A percentile compares a stretch with the other conserved stretches of the same genome.
Evolutionary conservation across 2,329 filamentous ascomycete species (phyloP).

Genomic region (Claviceps fusiformis): DNA sequence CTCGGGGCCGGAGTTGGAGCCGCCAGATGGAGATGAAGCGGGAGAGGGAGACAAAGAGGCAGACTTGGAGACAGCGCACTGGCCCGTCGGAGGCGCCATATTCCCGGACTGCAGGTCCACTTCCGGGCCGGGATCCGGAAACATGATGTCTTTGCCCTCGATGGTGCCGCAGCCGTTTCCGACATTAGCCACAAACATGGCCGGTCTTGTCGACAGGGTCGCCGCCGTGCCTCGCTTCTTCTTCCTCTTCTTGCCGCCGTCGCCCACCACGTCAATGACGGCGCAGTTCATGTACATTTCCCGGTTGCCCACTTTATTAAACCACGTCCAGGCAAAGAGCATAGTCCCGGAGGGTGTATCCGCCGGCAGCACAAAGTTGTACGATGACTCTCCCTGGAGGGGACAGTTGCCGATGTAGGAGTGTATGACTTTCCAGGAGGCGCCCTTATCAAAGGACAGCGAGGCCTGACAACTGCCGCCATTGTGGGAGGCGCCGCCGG

Average conservation of each 20-base stretch:
- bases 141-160: constrained; percentile 42
- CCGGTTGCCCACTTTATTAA: constrained; percentile 48
- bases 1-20: background rate
- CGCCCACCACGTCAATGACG: constrained; percentile 34
- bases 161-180: constrained; percentile 40
- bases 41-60: background rate
- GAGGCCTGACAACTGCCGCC: constrained; percentile 52
- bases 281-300: constrained; percentile 64
- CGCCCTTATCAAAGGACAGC: constrained; percentile 46
- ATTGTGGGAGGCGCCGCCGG: constrained; percentile 35
- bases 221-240: constrained; percentile 14
- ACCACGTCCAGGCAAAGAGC: constrained; percentile 50
- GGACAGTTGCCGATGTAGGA: constrained; percentile 24
- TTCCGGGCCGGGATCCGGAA: constrained; percentile 48
- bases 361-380: constrained; percentile 38
- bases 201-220: constrained; percentile 38
- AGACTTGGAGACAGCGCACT: background rate
- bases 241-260: constrained; percentile 13
- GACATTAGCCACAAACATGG: constrained; percentile 56
- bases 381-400: constrained; percentile 9
- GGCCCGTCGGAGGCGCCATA: background rate
- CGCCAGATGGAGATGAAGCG: background rate
- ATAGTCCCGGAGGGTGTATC: constrained; percentile 35
- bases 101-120: constrained; percentile 14
- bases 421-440: constrained; percentile 39